These are phyloP conservation scores for Boletus putidus DNA, from an alignment of 1,284 basidiomycete species.

Conservation along the genomic window DNA sequence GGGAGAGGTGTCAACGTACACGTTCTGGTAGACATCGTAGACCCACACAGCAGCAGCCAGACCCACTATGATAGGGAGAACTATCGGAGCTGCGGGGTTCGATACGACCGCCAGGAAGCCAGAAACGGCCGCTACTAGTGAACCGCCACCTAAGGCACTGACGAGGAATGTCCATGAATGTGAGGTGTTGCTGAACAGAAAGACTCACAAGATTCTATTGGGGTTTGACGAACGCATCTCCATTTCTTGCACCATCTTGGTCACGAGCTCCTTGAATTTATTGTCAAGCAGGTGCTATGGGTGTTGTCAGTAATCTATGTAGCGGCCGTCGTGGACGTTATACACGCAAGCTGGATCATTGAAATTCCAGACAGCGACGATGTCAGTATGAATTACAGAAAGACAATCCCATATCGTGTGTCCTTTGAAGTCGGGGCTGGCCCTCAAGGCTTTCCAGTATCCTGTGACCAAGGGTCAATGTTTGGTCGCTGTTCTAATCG, in stretches of 20 bases:
- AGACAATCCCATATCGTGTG: constrained; percentile 6
- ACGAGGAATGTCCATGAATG: neutral
- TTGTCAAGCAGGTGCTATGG: neutral
- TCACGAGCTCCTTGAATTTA: constrained; percentile 6
- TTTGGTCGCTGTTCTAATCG: neutral
- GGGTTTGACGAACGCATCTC: neutral
- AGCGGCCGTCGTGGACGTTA: neutral
- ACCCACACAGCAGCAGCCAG: neutral
- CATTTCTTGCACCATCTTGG: neutral
- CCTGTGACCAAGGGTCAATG: neutral
- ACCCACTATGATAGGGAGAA: neutral
- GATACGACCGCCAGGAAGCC: neutral
- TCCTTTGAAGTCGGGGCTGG: neutral
- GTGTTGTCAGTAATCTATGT: neutral
- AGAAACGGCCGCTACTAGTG: neutral
- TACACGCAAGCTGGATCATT: constrained; percentile 3
- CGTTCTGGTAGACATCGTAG: neutral
- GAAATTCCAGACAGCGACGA: constrained; percentile 11
- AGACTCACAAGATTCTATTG: neutral
- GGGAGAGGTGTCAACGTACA: neutral
- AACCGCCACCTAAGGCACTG: neutral
- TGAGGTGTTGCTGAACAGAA: neutral
- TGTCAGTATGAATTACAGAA: constrained; percentile 7
- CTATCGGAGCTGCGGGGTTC: constrained; percentile 3
- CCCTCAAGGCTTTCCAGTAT: constrained; percentile 12